phyloP scores from a whole-genome alignment of 1,284 basidiomycete genomes.

The Cutaneotrichosporon dermatis region DNA sequence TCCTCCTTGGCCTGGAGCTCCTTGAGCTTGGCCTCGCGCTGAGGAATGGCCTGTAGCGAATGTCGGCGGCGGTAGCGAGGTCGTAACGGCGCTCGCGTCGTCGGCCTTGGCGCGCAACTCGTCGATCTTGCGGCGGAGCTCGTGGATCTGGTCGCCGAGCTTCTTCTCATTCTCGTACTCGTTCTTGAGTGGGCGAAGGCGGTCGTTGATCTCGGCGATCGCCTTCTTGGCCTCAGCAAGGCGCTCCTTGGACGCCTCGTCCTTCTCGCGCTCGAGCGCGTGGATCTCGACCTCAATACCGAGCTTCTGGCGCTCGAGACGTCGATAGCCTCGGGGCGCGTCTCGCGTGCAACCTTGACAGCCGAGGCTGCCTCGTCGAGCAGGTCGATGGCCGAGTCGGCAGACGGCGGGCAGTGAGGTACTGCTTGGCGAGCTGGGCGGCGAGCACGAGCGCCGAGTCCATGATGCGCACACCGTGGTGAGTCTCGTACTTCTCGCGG shows the following conservation, averaged over 20 bases:
- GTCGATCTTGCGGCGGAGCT: conserved; percentile 78
- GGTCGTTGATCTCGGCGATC: conserved; percentile 80
- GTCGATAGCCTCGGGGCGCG: conserved; percentile 90
- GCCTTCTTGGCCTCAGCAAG: conserved; percentile 72
- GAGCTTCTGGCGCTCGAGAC: conserved; percentile 87
- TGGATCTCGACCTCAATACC: conserved; percentile 95
- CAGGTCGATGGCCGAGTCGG: conserved; percentile 87
- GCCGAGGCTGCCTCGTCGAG: conserved; percentile 76
- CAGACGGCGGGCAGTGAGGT: conserved; percentile 76
- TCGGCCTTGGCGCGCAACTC: conserved; percentile 89
- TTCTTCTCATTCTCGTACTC: conserved; percentile 87
- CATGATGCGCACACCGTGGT: conserved; percentile 85
- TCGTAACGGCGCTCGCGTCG: conserved; percentile 87
- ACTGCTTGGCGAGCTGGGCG: conserved; percentile 88
- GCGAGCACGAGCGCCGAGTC: conserved; percentile 88
- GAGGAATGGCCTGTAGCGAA: conserved; percentile 89
- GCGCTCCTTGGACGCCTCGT: conserved; percentile 81
- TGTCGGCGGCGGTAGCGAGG: conserved; percentile 78
- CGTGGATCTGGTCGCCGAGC: conserved; percentile 78
- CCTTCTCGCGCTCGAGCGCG: conserved; percentile 90
- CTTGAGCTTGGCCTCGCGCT: conserved; percentile 70
- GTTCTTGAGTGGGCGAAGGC: conserved; percentile 81
- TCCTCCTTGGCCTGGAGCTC: conserved; percentile 54
- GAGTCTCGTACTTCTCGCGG: conserved; percentile 67
- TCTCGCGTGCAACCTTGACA: conserved; percentile 90